Percentiles rank a stretch among this genome's conserved stretches.
Conservation (phyloP, 345 rosid species). For the Arabidopsis arenosa region DNA sequence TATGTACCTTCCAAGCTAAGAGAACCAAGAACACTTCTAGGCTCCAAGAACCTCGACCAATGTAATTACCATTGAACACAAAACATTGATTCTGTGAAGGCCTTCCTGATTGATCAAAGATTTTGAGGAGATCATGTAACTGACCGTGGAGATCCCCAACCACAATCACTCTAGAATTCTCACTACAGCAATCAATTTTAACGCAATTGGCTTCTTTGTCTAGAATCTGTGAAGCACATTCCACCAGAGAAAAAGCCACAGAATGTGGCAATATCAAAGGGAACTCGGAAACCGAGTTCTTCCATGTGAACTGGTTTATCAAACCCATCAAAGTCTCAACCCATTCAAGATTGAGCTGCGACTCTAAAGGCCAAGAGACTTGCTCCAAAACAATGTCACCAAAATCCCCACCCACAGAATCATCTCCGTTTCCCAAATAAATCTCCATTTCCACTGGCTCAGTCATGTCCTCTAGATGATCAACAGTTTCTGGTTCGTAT, state of each 20-base stretch:
- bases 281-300: slow-evolving; percentile 44
- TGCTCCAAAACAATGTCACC: slow-evolving; percentile 42
- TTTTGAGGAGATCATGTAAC: slow-evolving; percentile 51
- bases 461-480: slow-evolving; percentile 40
- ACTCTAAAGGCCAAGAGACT: slow-evolving; percentile 53
- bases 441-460: slow-evolving; percentile 47
- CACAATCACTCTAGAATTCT: slow-evolving; percentile 46
- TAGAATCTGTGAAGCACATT: slow-evolving; percentile 45
- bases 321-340: slow-evolving; percentile 48
- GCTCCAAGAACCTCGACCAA: slow-evolving; percentile 54
- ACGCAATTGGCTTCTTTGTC: slow-evolving; percentile 53
- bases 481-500: slow-evolving; percentile 39
- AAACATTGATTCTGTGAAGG: slow-evolving; percentile 49
- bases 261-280: slow-evolving; percentile 40
- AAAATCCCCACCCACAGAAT: slow-evolving; percentile 35
- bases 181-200: slow-evolving; percentile 31
- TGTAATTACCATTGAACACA: slow-evolving; percentile 53
- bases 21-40: slow-evolving; percentile 52
- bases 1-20: slow-evolving; percentile 61
- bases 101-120: slow-evolving; percentile 51
- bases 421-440: slow-evolving; percentile 47
- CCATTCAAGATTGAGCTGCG: slow-evolving; percentile 48
- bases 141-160: slow-evolving; percentile 57
- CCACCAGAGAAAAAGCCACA: slow-evolving; percentile 47
- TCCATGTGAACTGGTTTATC: slow-evolving; percentile 48